Base-by-base conservation (phyloP, 2,329 filamentous ascomycete genomes). In the Cladophialophora chaetospira region DNA sequence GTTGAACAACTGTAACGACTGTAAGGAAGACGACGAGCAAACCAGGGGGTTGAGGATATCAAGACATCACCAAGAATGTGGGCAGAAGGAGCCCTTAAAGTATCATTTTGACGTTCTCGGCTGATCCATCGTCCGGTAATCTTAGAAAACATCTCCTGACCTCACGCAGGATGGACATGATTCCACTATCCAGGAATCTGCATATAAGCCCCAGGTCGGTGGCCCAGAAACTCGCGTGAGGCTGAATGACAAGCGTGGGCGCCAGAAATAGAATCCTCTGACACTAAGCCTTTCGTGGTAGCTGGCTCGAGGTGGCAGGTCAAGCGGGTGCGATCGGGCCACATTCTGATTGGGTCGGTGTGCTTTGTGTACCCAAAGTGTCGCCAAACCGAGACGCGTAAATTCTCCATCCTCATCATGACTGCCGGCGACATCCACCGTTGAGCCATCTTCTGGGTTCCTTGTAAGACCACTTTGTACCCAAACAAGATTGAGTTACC, bases 251-350 rank as follows among this genome's bases (percentile, higher is more conserved):
- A 19, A 25, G 15, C n/a, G 43, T 9, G 23, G n/a, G 15, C 8
- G 26, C 25, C 44, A 47, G 13, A 29, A 47, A 47, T 47, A 47
- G 44, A 5, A 47, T 11, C n/a, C 15, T 28, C 17, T 25, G 3
- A 26, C 44, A 26, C 44, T 11, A 47, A 47, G 15, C 44, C 8
- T 19, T 47, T 47, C 31, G 26, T 33, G 26, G 44, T 47, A 47
- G 44, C 44, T 47, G 44, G 44, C 44, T 21, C 3, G 25, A 44
- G 3, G 5, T 6, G 23, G 40, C 40, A 44, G 21, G 35, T 38
- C 35, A 11, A 19, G 35, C 35, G 35, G 21, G 11, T 17, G 1
- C 13, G 3, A 13, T 3, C 21, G 15, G 35, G 15, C 21, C 35
- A 10, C 15, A 1, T 36, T n/a, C n/a, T n/a, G n/a, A n/a, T n/a